Conservation (phyloP, 192 early-diverging fungal genomes). For the Backusella westeae region DNA sequence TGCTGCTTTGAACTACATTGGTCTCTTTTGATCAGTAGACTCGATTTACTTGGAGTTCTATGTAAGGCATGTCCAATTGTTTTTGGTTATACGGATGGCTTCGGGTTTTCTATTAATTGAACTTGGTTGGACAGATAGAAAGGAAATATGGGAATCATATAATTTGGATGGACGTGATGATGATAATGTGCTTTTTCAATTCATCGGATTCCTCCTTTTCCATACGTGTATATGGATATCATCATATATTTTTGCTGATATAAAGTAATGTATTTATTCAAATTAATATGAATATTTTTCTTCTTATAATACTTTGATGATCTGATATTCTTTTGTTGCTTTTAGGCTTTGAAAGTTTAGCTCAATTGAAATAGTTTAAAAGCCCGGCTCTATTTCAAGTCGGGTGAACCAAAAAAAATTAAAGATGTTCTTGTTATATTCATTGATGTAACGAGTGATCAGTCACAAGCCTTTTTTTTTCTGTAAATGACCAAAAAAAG, state of each 20-base stretch:
- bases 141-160: not conserved
- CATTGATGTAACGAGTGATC: not conserved
- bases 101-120: no score
- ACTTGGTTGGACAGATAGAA: not conserved
- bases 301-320: not conserved
- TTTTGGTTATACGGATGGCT: no score
- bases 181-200: not conserved
- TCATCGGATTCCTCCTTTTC: not conserved
- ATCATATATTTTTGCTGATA: no score
- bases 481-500: not conserved
- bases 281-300: not conserved
- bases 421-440: not conserved
- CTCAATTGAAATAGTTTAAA: not conserved
- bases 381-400: not conserved
- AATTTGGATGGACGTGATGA: not conserved
- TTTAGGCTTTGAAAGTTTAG: not conserved
- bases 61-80: no score
- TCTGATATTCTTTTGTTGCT: not conserved
- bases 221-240: no score
- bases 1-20: not conserved
- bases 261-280: not conserved
- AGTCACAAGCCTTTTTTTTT: not conserved
- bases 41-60: no score
- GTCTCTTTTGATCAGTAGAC: no score
- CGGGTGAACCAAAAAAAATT: not conserved